Evolutionary conservation across 805 yeast genomes (phyloP), one percentile per base, ranked within the genome.

Genomic region (Zygoascus biomembranicola): DNA sequence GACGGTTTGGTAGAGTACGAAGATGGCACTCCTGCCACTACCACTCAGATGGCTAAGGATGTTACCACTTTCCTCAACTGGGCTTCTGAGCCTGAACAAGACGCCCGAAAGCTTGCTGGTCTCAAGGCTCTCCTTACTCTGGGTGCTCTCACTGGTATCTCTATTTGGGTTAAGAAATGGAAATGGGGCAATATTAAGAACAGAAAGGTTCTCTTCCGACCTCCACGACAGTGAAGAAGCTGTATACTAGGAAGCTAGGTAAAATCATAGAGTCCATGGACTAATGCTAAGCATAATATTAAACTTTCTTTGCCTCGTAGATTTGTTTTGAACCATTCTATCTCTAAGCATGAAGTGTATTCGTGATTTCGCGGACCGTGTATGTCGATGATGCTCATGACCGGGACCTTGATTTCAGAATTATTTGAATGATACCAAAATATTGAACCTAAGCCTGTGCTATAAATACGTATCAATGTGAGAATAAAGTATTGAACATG

Each of bases 1-100:
- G 99, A 94, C 70, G 99, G 88, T 61, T 79, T 94, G 68, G 99
- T 94, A 60, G 99, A 94, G 78, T 94, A 84, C 75, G 99, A 94
- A 73, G 99, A 94, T 72, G 99, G 99, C 69, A 94, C 99, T 56
- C 96, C 95, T 56, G 98, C 99, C 52, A 84, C 98, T 52, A 86
- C 98, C 59, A 85, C 98, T 54, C 99, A 94, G 79, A 90, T 92
- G 98, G 99, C 99, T 63, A 94, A 94, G 80, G 99, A 94, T 73
- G 99, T 94, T 54, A 76, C 89, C 59, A 83, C 89, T 52, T 94
- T 94, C 85, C 83, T 94, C 73, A 87, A 90, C 81, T 94, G 99
- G 99, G 89, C 97, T 61, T 77, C 97, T 55, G 97, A 90, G 77
- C 99, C 99, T 58, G 99, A 94, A 77, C 97, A 87, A 66, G 99